Percentiles rank a stretch among this genome's conserved stretches.
Conservation (phyloP, 2,329 filamentous ascomycete species). For the Beauveria caledonica region DNA sequence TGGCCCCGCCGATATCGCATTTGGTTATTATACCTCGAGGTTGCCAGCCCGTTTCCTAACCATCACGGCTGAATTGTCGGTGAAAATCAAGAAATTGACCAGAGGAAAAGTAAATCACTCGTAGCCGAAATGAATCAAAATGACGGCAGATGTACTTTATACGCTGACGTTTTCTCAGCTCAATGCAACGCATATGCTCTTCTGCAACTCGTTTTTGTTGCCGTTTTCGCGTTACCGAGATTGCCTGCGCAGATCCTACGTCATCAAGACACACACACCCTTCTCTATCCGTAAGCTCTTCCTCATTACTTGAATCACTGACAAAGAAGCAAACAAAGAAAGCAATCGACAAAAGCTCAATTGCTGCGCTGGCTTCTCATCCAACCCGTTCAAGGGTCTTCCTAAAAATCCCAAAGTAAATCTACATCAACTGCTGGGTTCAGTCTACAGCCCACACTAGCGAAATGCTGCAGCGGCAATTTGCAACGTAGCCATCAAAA, state of each 20-base stretch:
- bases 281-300: background rate
- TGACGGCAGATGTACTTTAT: background rate
- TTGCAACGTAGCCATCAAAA: constrained; percentile 8
- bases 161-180: background rate
- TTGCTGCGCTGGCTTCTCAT: background rate
- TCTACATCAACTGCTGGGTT: background rate
- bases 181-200: background rate
- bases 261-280: background rate
- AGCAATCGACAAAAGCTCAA: background rate
- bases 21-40: background rate
- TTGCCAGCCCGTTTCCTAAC: background rate
- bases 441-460: background rate
- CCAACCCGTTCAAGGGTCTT: background rate
- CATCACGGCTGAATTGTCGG: background rate
- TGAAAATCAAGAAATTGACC: background rate
- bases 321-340: background rate
- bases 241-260: background rate
- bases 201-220: background rate
- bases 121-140: constrained; percentile 4
- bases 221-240: background rate
- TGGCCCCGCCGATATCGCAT: constrained; percentile 1
- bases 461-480: constrained; percentile 1
- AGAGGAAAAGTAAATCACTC: background rate
- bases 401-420: background rate
- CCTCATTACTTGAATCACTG: background rate